These are phyloP conservation scores for Chaetomidium leptoderma DNA, from an alignment of 495 filamentous ascomycete genomes.

Conservation along the genomic window DNA sequence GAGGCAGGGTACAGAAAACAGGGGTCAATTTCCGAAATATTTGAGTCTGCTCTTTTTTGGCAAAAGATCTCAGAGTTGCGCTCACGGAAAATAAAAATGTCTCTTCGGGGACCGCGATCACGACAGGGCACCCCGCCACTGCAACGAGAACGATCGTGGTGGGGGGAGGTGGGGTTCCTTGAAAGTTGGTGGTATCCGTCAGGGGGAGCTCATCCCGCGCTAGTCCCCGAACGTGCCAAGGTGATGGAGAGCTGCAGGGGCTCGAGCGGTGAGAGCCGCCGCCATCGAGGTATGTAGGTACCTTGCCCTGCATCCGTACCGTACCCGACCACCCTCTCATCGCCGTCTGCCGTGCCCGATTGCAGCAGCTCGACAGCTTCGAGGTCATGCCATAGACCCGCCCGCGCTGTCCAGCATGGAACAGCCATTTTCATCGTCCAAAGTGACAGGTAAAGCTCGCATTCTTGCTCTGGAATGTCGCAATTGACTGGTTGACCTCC, in stretches of 20 bases:
- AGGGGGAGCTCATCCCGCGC: background rate
- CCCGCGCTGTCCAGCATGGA: constrained; percentile 50
- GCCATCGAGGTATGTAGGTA: no score
- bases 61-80: background rate
- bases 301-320: no score
- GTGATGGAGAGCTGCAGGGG: background rate
- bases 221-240: constrained; percentile 12
- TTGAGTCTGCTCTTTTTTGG: background rate
- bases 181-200: no score
- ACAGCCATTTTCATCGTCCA: constrained; percentile 61
- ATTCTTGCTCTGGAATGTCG: background rate
- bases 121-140: constrained; percentile 17
- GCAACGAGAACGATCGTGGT: background rate
- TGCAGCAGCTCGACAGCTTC: background rate
- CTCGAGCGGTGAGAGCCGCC: background rate
- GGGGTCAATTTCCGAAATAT: background rate
- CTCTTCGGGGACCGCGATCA: background rate
- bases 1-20: background rate
- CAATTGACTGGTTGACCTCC: background rate
- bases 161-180: no score
- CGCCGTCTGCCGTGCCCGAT: background rate
- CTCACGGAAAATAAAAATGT: constrained; percentile 1
- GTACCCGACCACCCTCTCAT: background rate
- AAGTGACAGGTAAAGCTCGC: constrained; percentile 57
- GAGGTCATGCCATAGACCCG: constrained; percentile 30